Evolutionary conservation across 176 grass and related monocot species (phyloP).

Genomic region (Typha latifolia): DNA sequence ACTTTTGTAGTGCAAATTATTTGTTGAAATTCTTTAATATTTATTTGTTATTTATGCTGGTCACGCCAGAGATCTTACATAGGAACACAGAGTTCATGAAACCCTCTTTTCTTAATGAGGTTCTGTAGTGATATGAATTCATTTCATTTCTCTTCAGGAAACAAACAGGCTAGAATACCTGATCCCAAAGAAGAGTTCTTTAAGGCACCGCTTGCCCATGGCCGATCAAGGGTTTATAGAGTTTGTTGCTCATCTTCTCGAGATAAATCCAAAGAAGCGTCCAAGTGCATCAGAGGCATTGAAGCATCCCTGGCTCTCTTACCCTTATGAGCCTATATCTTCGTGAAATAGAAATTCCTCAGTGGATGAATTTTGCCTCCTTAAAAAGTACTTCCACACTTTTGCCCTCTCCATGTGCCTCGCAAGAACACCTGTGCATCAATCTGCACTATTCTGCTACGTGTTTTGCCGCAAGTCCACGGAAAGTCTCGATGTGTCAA

Average conservation of each 20-base stretch:
- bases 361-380: not conserved
- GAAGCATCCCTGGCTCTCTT: constrained; percentile 99
- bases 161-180: constrained; percentile 86
- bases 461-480: no score
- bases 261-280: constrained; percentile 92
- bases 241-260: constrained; percentile 74
- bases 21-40: not conserved
- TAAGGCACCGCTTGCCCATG: constrained; percentile 77
- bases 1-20: not conserved
- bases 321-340: constrained; percentile 95
- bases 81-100: not conserved
- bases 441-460: not conserved
- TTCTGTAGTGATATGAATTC: not conserved
- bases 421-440: not conserved
- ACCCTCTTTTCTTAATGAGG: not conserved
- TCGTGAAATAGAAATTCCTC: constrained; percentile 34
- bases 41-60: not conserved
- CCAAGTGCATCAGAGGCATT: constrained; percentile 78
- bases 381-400: not conserved
- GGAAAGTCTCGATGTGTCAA: not conserved
- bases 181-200: constrained; percentile 88
- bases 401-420: not conserved
- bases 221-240: constrained; percentile 93
- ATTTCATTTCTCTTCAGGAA: constrained; percentile 54
- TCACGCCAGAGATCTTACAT: not conserved